Evolutionary conservation across 768 basidiomycete species (phyloP), one percentile per base, ranked within the genome.

Genomic region (Pleurotus ostreatus): DNA sequence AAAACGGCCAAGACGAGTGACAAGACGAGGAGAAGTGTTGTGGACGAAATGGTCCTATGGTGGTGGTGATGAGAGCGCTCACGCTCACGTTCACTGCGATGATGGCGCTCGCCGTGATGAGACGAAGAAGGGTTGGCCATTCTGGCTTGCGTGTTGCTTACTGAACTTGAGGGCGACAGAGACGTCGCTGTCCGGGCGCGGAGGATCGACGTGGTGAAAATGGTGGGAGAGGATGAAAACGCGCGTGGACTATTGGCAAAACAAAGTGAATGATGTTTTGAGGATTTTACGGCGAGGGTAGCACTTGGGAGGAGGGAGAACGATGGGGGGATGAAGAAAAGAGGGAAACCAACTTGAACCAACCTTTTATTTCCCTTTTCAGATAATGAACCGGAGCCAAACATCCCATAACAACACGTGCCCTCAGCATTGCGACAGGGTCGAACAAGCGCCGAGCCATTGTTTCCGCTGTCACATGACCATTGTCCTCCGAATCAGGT

Each of bases 51-150:
- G 55, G 92, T 92, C 57, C 92, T 79, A 63, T 88, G 85, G 57
- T 91, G 88, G 66, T 87, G 89, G 64, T 86, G 85, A 48, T 83
- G 82, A 41, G 81, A 80, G 46, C 84, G 81, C 61, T 85, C 79
- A 62, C 82, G 78, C 22, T 67, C 66, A 15, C 66, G 65, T 18
- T 66, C 70, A 67, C 72, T 80, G 66, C 76, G 71, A 57, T 76
- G 78, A 59, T 72, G 74, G 57, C 81, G 83, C 61, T 85, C 84
- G 57, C 77, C 85, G 58, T 78, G 84, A 62, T 89, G 89, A 26
- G 90, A 92, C 22, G 90, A 90, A 26, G 89, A 90, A 53, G 89
- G 89, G 72, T 89, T 84, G 59, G 90, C 90, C 90, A 93, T 93
- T 78, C 87, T 88, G 74, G 82, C 85, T 84, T 78, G 80, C 70